Evolutionary conservation across 2,329 filamentous ascomycete genomes (phyloP).

Genomic region (Lasiodiplodia gonubiensis): DNA sequence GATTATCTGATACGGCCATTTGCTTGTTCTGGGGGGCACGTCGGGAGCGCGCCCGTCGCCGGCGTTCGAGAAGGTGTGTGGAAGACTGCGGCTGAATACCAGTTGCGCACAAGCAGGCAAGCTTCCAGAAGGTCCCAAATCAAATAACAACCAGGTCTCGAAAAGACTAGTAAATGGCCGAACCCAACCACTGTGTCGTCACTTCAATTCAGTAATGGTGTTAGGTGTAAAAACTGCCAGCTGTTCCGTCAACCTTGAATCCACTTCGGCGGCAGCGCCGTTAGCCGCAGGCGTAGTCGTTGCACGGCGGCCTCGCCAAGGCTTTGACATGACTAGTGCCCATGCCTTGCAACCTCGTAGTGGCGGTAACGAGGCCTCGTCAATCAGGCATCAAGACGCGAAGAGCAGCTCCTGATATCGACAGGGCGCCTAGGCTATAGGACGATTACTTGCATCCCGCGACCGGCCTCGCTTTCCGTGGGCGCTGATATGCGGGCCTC

Average conservation of each 20-base stretch:
- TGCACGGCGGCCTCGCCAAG: not conserved
- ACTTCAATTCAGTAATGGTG: no score
- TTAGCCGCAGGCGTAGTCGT: not conserved
- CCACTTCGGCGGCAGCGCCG: not conserved
- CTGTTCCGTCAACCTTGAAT: not conserved
- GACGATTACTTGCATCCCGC: slow-evolving; percentile 11
- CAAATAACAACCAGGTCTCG: no score
- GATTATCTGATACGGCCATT: not conserved
- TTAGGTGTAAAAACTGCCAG: not conserved
- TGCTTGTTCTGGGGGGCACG: not conserved
- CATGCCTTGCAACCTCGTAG: not conserved
- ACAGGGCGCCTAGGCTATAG: slow-evolving; percentile 8
- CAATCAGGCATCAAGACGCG: slow-evolving; percentile 6
- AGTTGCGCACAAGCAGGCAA: no score
- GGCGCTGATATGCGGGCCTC: not conserved
- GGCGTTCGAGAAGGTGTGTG: not conserved
- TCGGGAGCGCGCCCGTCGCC: not conserved
- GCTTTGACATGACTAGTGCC: not conserved
- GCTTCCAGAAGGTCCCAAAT: no score
- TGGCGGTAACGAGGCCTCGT: not conserved
- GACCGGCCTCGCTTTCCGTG: not conserved
- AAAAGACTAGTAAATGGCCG: no score
- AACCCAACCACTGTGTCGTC: no score
- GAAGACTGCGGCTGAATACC: slow-evolving; percentile 10
- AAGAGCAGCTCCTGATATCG: not conserved